phyloP scores from a whole-genome alignment of 805 yeast genomes.

The Yarrowia sp. region DNA sequence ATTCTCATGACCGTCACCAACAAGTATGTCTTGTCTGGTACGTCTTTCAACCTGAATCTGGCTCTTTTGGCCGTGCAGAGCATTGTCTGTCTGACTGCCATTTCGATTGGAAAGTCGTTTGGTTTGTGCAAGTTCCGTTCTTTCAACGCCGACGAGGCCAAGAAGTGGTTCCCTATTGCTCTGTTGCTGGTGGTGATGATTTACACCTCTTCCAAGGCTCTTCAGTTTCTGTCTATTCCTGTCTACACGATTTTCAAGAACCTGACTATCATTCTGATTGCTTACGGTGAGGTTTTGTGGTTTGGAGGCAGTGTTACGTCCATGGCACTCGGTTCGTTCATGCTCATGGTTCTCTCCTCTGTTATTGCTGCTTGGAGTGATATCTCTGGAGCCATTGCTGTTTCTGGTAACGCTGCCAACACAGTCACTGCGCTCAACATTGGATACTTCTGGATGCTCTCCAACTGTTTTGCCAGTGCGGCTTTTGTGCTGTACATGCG shows the following conservation, averaged over 20 bases:
- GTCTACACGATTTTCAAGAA: constrained; percentile 98
- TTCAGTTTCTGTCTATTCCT: constrained; percentile 87
- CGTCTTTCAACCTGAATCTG: constrained; percentile 79
- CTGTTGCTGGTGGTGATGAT: constrained; percentile 87
- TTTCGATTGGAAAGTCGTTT: constrained; percentile 66
- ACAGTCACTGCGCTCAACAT: constrained; percentile 44
- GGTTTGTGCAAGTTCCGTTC: constrained; percentile 84
- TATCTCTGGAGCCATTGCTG: constrained; percentile 43
- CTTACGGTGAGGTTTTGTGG: constrained; percentile 97
- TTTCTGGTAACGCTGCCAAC: constrained; percentile 36
- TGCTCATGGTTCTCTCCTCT: constrained; percentile 93
- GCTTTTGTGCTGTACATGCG: constrained; percentile 92
- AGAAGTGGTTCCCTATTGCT: constrained; percentile 92
- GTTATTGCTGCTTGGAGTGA: constrained; percentile 94
- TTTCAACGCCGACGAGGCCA: constrained; percentile 81
- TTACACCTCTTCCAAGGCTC: constrained; percentile 93
- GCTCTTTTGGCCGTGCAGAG: constrained; percentile 87
- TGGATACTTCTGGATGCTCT: constrained; percentile 96
- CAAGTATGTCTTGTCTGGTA: constrained; percentile 85
- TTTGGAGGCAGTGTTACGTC: constrained; percentile 89
- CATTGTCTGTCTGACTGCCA: constrained; percentile 72
- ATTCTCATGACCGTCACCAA: constrained; percentile 97
- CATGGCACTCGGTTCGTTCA: constrained; percentile 85
- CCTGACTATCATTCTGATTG: constrained; percentile 91
- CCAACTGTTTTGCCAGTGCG: constrained; percentile 93